Percentiles rank a stretch among this genome's conserved stretches.
Conservation (phyloP, 208 protist species). For the Leishmania gerbilli region DNA sequence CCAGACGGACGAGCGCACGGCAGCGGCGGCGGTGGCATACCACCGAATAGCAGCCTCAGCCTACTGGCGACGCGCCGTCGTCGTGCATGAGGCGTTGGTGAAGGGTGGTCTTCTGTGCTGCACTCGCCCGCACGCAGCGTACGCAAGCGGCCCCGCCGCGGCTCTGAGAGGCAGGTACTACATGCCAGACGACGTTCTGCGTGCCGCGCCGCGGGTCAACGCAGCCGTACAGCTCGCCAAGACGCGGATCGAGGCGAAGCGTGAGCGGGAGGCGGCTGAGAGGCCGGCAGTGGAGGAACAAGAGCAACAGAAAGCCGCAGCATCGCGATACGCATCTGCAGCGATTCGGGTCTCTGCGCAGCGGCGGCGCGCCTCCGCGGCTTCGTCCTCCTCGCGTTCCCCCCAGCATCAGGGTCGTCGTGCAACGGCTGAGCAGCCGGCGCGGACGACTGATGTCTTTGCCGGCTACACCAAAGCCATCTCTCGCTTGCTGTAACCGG, state of each 20-base stretch:
- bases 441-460: constrained; percentile 36
- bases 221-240: constrained; percentile 37
- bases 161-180: constrained; percentile 10
- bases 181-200: constrained; percentile 42
- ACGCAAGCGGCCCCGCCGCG: not conserved
- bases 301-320: not conserved
- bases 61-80: constrained; percentile 24
- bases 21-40: constrained; percentile 3
- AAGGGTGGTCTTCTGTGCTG: constrained; percentile 1
- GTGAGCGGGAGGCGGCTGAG: not conserved
- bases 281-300: not conserved
- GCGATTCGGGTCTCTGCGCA: not conserved
- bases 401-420: not conserved
- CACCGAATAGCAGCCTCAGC: constrained; percentile 3
- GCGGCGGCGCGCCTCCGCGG: not conserved
- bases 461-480: constrained; percentile 25
- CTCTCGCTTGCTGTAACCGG: constrained; percentile 26
- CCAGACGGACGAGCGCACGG: not conserved
- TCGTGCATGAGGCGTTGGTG: constrained; percentile 25
- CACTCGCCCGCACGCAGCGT: not conserved
- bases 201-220: constrained; percentile 40
- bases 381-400: not conserved
- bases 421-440: constrained; percentile 9
- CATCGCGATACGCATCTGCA: constrained; percentile 7
- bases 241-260: constrained; percentile 18